These are phyloP conservation scores for Stephania yunnanensis DNA, from an alignment of 164 flowering plant species.

Conservation along the genomic window DNA sequence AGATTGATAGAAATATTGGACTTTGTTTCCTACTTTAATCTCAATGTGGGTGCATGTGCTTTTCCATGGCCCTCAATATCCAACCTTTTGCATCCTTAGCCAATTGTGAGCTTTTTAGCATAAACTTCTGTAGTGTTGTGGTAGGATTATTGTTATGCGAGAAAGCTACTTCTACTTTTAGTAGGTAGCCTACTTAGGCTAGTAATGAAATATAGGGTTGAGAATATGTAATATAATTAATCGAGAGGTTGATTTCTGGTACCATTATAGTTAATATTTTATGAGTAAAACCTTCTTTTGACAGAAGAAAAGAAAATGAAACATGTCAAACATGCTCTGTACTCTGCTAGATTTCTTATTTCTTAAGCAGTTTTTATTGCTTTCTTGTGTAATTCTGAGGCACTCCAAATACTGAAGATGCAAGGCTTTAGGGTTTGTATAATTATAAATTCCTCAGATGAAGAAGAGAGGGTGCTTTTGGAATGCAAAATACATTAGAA, in stretches of 20 bases:
- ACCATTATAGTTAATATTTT: not conserved
- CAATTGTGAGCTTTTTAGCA: not conserved
- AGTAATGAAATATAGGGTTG: not conserved
- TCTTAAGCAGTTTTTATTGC: too few species aligned
- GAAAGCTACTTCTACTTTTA: not conserved
- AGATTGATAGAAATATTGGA: not conserved
- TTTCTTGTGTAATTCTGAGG: too few species aligned
- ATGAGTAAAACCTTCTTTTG: not conserved
- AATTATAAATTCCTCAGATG: too few species aligned
- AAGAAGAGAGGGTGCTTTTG: too few species aligned
- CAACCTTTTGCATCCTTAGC: constrained; percentile 40
- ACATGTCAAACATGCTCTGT: too few species aligned
- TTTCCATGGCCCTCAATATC: constrained; percentile 59
- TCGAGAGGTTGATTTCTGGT: not conserved
- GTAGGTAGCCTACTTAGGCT: not conserved
- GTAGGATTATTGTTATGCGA: not conserved
- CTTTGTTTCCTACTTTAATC: not conserved
- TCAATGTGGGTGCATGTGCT: constrained; percentile 44
- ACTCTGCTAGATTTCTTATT: too few species aligned
- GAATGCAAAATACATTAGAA: too few species aligned
- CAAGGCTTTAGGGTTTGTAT: too few species aligned
- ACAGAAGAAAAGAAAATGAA: too few species aligned
- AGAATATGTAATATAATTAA: not conserved
- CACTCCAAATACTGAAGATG: too few species aligned
- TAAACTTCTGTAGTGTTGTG: not conserved